Evolutionary conservation across 768 basidiomycete species (phyloP).

Genomic region (Pleurotus citrinopileatus): DNA sequence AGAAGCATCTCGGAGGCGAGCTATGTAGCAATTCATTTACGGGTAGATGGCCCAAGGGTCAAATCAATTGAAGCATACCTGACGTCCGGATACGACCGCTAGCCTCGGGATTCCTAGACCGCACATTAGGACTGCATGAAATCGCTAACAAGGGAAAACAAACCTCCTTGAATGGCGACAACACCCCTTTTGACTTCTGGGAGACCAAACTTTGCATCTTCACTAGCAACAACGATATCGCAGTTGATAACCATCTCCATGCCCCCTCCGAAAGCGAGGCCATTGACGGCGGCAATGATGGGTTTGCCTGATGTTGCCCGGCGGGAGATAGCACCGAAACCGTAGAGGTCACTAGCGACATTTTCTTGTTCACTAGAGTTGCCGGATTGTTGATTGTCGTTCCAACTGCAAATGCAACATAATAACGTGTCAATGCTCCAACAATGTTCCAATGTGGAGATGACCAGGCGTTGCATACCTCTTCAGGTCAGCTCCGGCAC

Average conservation of each 20-base stretch:
- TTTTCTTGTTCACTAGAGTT: conserved; percentile 40
- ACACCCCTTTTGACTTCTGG: conserved; percentile 82
- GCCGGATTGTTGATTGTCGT: conserved; percentile 44
- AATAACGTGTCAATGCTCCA: no score
- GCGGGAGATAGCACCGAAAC: conserved; percentile 74
- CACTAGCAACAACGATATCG: conserved; percentile 69
- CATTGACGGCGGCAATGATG: conserved; percentile 78
- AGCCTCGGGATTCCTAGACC: conserved; percentile 71
- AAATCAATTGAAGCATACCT: conserved; percentile 41
- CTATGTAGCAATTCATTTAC: conserved; percentile 32
- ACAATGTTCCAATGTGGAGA: no score
- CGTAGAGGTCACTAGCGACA: conserved; percentile 39
- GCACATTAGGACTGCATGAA: no score
- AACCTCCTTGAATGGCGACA: conserved; percentile 68
- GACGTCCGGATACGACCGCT: conserved; percentile 65
- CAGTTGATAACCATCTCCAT: conserved; percentile 67
- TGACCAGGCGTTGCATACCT: conserved; percentile 46
- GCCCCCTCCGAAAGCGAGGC: conserved; percentile 69
- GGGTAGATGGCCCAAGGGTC: not conserved
- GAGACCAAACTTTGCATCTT: conserved; percentile 67
- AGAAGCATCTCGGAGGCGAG: conserved; percentile 76
- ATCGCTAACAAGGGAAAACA: no score
- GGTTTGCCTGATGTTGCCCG: conserved; percentile 62
- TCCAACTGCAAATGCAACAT: conserved; percentile 47
- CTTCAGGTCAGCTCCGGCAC: conserved; percentile 78